Conservation (phyloP, 495 filamentous ascomycete species). For the Neurospora sp. region DNA sequence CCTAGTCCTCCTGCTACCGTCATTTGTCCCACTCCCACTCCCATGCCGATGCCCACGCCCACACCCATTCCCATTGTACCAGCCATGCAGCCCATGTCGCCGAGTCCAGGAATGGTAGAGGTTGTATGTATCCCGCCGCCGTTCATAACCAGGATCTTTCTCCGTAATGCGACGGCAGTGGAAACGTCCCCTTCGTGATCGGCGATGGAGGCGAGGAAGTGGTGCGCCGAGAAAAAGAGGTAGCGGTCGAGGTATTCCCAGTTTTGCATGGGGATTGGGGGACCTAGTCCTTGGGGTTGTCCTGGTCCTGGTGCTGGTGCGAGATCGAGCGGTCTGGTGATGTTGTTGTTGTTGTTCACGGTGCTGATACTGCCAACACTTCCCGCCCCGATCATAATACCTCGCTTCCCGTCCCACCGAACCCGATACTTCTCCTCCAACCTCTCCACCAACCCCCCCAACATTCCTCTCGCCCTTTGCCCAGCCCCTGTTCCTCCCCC, state of each 20-base stretch:
- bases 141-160: slow-evolving; percentile 8
- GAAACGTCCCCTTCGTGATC: slow-evolving; percentile 9
- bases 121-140: not conserved
- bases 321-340: not conserved
- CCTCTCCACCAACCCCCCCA: slow-evolving; percentile 2
- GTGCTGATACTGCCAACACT: not conserved
- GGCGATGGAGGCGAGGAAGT: slow-evolving; percentile 20
- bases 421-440: slow-evolving; percentile 4
- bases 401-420: not conserved
- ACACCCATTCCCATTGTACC: too few relatives aligned
- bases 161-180: slow-evolving; percentile 3
- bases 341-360: not conserved
- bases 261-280: not conserved
- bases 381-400: not conserved
- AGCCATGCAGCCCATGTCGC: too few relatives aligned
- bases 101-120: too few relatives aligned
- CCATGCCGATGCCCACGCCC: not conserved
- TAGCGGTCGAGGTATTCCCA: slow-evolving; percentile 19
- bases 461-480: slow-evolving; percentile 6
- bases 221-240: slow-evolving; percentile 16
- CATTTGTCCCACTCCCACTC: too few relatives aligned
- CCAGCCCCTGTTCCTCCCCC: not conserved
- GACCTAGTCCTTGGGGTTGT: not conserved
- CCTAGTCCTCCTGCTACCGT: too few relatives aligned
- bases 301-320: not conserved